Evolutionary conservation across 2,329 filamentous ascomycete genomes (phyloP).

Genomic region (Neofusicoccum laricinum): DNA sequence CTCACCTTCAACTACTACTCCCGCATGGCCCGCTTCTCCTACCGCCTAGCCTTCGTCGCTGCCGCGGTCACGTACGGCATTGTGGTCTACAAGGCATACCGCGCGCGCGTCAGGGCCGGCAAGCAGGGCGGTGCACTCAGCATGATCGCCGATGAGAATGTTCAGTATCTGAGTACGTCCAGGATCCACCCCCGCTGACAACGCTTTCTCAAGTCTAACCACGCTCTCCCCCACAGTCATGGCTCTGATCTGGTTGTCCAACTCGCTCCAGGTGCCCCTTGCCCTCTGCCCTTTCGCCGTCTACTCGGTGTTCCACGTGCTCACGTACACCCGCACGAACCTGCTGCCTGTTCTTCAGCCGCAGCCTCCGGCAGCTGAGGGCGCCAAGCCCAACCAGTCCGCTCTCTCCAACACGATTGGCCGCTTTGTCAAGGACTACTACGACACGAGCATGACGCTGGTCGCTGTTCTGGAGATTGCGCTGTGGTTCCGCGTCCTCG

Average conservation of each 20-base stretch:
- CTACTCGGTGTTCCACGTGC: constrained; percentile 98
- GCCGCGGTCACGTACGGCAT: constrained; percentile 94
- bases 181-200: neutral
- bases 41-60: constrained; percentile 85
- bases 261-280: constrained; percentile 77
- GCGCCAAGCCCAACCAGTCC: constrained; percentile 56
- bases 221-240: constrained; percentile 58
- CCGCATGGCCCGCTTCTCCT: constrained; percentile 74
- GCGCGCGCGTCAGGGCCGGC: constrained; percentile 75
- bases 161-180: constrained; percentile 87
- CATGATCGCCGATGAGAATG: constrained; percentile 85
- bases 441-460: constrained; percentile 91
- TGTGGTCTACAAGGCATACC: constrained; percentile 96
- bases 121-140: constrained; percentile 63
- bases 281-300: constrained; percentile 92
- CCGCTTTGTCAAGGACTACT: constrained; percentile 95
- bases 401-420: constrained; percentile 80
- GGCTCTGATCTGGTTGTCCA: constrained; percentile 90
- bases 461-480: constrained; percentile 85
- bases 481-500: constrained; percentile 78
- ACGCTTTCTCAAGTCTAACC: neutral
- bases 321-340: constrained; percentile 92
- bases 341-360: constrained; percentile 83
- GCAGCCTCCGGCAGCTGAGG: constrained; percentile 49
- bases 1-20: constrained; percentile 84